phyloP scores from a whole-genome alignment of 306 rosid genomes.

The Vigna angularis region DNA sequence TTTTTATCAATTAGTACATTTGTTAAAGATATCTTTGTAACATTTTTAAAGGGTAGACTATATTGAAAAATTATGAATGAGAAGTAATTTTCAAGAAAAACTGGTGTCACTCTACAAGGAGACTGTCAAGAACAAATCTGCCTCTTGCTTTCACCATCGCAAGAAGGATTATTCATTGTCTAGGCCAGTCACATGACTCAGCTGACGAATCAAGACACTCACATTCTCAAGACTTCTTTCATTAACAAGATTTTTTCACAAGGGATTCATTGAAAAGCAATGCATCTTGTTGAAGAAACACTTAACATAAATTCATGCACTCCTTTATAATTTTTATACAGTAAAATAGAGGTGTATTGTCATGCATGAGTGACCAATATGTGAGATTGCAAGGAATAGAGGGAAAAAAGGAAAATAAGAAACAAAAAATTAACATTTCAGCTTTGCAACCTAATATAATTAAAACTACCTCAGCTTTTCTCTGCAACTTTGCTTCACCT shows the following conservation, averaged over 20 bases:
- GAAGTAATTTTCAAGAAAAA: too few species aligned
- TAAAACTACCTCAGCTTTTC: slow-evolving; percentile 85
- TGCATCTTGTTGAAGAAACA: slow-evolving; percentile 27
- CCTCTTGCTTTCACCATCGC: too few species aligned
- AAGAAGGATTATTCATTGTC: too few species aligned
- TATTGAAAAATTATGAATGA: too few species aligned
- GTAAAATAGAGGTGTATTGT: slow-evolving; percentile 5
- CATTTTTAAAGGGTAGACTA: too few species aligned
- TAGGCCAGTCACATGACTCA: too few species aligned
- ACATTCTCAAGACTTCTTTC: slow-evolving; percentile 1
- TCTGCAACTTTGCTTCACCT: slow-evolving; percentile 79
- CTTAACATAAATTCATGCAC: slow-evolving; percentile 1
- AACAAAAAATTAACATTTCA: slow-evolving; percentile 10
- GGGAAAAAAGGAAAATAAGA: background rate
- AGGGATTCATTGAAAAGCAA: background rate
- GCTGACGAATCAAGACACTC: too few species aligned
- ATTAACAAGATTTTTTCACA: background rate
- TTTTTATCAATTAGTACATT: too few species aligned
- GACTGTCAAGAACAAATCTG: too few species aligned
- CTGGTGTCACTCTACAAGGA: too few species aligned
- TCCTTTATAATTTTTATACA: slow-evolving; percentile 24
- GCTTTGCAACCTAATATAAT: slow-evolving; percentile 30
- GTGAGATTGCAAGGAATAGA: slow-evolving; percentile 11
- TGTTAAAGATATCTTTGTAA: too few species aligned
- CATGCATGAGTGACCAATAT: background rate